Percentiles rank a stretch among this genome's conserved stretches.
Evolutionary conservation across 495 filamentous ascomycete species (phyloP).

Genomic region (Tetracladium marchalianum): DNA sequence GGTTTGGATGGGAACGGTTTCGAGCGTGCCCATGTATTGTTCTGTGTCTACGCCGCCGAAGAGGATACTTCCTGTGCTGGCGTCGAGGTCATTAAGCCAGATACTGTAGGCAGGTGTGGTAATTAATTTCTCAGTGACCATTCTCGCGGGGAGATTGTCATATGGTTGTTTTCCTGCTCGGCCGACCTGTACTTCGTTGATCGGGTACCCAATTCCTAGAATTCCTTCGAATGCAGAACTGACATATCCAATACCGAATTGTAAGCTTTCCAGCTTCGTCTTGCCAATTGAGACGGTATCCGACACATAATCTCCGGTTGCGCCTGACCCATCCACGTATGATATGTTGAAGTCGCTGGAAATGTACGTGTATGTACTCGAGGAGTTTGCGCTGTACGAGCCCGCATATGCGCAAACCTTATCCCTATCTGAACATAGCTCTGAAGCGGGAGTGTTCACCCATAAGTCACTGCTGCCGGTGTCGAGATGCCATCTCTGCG

Average conservation of each 20-base stretch:
- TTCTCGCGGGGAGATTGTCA: constrained; percentile 64
- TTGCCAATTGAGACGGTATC: constrained; percentile 67
- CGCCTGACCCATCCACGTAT: constrained; percentile 80
- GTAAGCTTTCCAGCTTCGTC: constrained; percentile 49
- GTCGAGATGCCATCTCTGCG: constrained; percentile 60
- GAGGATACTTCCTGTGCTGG: constrained; percentile 69
- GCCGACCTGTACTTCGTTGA: constrained; percentile 72
- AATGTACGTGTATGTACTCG: constrained; percentile 72
- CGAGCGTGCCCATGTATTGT: constrained; percentile 62
- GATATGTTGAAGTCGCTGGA: constrained; percentile 78
- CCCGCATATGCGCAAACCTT: constrained; percentile 49
- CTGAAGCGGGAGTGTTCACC: constrained; percentile 61
- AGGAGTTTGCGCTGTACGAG: constrained; percentile 62
- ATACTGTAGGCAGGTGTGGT: constrained; percentile 77
- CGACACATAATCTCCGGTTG: constrained; percentile 71
- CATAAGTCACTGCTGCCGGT: constrained; percentile 88
- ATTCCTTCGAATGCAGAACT: constrained; percentile 70
- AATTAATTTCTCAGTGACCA: constrained; percentile 63
- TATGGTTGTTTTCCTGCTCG: constrained; percentile 51
- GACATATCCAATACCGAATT: constrained; percentile 79
- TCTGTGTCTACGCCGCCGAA: constrained; percentile 87
- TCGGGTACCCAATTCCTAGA: constrained; percentile 78
- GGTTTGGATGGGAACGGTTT: constrained; percentile 66
- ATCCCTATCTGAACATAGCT: constrained; percentile 37
- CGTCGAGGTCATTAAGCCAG: constrained; percentile 76